phyloP scores from a whole-genome alignment of 768 basidiomycete genomes.

The Russula griseocarnosa region DNA sequence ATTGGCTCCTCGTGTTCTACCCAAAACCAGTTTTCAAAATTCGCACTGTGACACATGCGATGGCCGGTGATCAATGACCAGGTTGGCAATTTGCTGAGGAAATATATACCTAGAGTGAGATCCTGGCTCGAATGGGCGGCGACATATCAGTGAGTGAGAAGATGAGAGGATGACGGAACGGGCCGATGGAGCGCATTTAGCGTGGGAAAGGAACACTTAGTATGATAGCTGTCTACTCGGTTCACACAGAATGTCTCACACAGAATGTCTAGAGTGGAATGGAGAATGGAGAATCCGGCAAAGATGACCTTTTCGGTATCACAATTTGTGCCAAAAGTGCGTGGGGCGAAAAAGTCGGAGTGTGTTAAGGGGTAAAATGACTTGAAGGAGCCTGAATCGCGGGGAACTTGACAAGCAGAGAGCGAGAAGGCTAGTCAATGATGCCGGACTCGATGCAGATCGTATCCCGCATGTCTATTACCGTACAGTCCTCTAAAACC shows the following conservation, averaged over 20 bases:
- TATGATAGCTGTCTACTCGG: not conserved
- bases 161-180: not conserved
- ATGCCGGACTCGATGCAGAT: slow-evolving; percentile 10
- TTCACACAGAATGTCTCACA: slow-evolving; percentile 7
- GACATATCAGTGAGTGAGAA: too few relatives aligned
- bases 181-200: not conserved
- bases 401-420: slow-evolving; percentile 16
- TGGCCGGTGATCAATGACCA: not conserved
- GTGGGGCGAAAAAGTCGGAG: not conserved
- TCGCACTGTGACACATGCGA: not conserved
- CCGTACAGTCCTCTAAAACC: slow-evolving; percentile 28
- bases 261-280: too few relatives aligned
- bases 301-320: not conserved
- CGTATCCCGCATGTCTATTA: not conserved
- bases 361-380: not conserved
- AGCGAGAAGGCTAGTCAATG: slow-evolving; percentile 6
- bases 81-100: not conserved
- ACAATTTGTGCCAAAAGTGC: not conserved
- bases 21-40: not conserved
- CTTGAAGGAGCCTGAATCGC: not conserved
- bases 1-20: not conserved
- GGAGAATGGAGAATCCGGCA: too few relatives aligned
- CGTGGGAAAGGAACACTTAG: not conserved
- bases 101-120: not conserved
- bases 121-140: not conserved